Percentiles rank a stretch among this genome's conserved stretches.
phyloP scores from a whole-genome alignment of 2,329 filamentous ascomycete genomes.

The Curvularia eragrostidis region DNA sequence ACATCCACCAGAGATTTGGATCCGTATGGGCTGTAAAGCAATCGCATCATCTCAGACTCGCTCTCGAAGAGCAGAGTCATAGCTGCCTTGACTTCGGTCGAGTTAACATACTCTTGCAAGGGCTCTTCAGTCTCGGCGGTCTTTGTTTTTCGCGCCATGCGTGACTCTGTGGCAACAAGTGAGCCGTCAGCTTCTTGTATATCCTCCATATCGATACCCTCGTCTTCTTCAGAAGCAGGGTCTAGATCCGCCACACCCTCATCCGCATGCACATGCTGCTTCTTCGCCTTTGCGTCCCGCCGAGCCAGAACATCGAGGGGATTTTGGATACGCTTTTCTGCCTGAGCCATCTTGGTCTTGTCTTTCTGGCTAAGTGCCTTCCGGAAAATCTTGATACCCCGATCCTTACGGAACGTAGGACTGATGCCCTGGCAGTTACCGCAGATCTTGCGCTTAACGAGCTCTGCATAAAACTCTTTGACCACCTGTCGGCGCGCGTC shows the following conservation, averaged over 20 bases:
- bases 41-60: constrained; percentile 80
- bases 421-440: constrained; percentile 61
- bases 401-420: constrained; percentile 85
- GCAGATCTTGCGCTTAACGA: constrained; percentile 75
- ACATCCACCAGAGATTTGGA: constrained; percentile 63
- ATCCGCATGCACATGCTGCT: constrained; percentile 62
- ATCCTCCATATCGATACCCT: constrained; percentile 46
- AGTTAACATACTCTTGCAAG: constrained; percentile 77
- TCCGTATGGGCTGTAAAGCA: constrained; percentile 84
- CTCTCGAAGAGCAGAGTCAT: constrained; percentile 82
- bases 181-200: constrained; percentile 56
- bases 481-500: constrained; percentile 78
- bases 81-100: constrained; percentile 81
- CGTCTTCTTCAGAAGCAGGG: constrained; percentile 52
- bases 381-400: constrained; percentile 92
- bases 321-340: constrained; percentile 71
- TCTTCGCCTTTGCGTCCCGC: constrained; percentile 53
- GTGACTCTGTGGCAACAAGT: constrained; percentile 57
- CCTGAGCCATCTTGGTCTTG: constrained; percentile 75
- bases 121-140: constrained; percentile 40
- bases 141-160: constrained; percentile 51
- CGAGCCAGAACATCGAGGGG: constrained; percentile 68
- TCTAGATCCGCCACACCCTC: constrained; percentile 74
- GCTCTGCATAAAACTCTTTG: constrained; percentile 79
- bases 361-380: constrained; percentile 78